Evolutionary conservation across 768 basidiomycete genomes (phyloP).

Genomic region (Termitomyces sp.): DNA sequence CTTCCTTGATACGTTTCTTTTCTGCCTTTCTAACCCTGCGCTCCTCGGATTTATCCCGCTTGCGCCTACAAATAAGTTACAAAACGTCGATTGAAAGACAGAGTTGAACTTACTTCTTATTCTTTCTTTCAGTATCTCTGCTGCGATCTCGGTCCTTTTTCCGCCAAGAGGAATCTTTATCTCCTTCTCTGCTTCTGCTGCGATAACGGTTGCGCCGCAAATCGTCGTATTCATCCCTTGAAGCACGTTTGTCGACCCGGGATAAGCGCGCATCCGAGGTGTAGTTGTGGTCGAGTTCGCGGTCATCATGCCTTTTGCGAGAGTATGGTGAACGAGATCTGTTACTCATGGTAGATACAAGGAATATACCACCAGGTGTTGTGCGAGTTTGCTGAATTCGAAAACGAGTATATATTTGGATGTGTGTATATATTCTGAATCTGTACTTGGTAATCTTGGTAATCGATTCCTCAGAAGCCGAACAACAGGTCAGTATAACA

Average conservation of each 20-base stretch:
- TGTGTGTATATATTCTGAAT: slow-evolving; percentile 4
- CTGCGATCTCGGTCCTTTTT: slow-evolving; percentile 33
- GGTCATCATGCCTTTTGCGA: slow-evolving; percentile 32
- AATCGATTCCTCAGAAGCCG: neutral
- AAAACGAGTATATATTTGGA: slow-evolving; percentile 3
- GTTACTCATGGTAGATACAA: slow-evolving; percentile 33
- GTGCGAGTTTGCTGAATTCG: neutral
- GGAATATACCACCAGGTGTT: neutral
- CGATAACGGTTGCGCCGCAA: slow-evolving; percentile 24
- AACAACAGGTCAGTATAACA: neutral
- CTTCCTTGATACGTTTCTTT: slow-evolving; percentile 76
- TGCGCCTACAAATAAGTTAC: slow-evolving; percentile 45
- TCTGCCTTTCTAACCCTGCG: slow-evolving; percentile 82
- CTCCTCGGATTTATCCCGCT: slow-evolving; percentile 84
- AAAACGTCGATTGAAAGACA: neutral
- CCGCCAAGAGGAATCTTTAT: slow-evolving; percentile 17
- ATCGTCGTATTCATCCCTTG: slow-evolving; percentile 26
- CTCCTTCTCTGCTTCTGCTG: slow-evolving; percentile 22
- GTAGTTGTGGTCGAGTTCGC: slow-evolving; percentile 25
- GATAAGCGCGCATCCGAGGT: slow-evolving; percentile 30
- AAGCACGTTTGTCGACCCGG: slow-evolving; percentile 25
- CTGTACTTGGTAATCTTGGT: neutral
- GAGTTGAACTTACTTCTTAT: slow-evolving; percentile 38
- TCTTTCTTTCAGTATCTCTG: slow-evolving; percentile 33
- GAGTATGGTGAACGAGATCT: slow-evolving; percentile 51